phyloP scores from a whole-genome alignment of 371 early-diverging fungal genomes.

The Mortierella sp. region DNA sequence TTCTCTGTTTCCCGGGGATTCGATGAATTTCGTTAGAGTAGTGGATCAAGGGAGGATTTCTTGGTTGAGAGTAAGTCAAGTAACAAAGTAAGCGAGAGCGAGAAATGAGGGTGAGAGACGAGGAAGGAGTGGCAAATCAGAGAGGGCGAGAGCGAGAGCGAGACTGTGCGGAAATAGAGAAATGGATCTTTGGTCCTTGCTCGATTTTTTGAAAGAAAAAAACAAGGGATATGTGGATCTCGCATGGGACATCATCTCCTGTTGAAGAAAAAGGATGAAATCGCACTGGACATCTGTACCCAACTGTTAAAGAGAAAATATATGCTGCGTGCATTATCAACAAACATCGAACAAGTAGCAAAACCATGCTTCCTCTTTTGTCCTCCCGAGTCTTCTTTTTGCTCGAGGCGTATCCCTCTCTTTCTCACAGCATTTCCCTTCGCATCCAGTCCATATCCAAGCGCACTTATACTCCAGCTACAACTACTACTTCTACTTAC shows the following conservation, averaged over 20 bases:
- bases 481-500: slow-evolving; percentile 19
- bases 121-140: neutral
- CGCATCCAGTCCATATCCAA: neutral
- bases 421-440: no score
- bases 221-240: neutral
- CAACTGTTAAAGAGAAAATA: no score
- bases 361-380: no score
- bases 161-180: neutral
- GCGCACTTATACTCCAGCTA: neutral
- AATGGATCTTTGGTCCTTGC: neutral
- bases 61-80: neutral
- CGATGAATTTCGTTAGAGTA: slow-evolving; percentile 11
- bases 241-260: no score
- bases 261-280: no score
- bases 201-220: neutral
- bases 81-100: neutral
- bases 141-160: neutral
- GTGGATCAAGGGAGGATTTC: neutral
- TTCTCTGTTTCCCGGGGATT: slow-evolving; percentile 6
- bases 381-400: neutral
- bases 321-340: no score
- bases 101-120: neutral
- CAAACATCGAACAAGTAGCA: no score
- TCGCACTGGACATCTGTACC: no score
- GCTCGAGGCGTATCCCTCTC: no score